Percentiles rank a stretch among this genome's conserved stretches.
Evolutionary conservation across 257 asterid species (phyloP).

Genomic region (Nicotiana undulata): DNA sequence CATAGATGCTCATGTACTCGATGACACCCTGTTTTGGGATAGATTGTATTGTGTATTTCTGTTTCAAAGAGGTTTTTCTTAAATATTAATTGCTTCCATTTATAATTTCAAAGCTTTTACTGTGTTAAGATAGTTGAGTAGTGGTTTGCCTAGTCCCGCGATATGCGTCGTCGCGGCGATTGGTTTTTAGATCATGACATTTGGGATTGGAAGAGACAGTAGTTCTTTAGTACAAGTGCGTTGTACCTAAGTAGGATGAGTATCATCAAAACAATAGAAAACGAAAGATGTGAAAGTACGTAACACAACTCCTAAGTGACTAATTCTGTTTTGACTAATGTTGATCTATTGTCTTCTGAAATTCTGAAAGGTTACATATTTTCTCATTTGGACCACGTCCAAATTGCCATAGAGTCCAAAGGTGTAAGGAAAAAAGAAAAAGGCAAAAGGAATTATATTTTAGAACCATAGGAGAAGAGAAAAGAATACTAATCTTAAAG

Average conservation of each 20-base stretch:
- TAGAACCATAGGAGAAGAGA: slow-evolving; percentile 8
- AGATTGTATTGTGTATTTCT: too few species aligned
- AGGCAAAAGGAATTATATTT: slow-evolving; percentile 12
- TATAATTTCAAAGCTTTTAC: too few species aligned
- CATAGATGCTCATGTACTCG: too few species aligned
- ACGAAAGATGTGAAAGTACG: background rate
- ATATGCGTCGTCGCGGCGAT: too few species aligned
- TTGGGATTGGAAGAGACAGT: too few species aligned
- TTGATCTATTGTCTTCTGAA: background rate
- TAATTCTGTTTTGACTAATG: background rate
- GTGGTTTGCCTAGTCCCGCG: too few species aligned
- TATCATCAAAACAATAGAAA: background rate
- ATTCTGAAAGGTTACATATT: slow-evolving; percentile 14
- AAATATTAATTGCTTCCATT: too few species aligned
- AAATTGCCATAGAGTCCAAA: slow-evolving; percentile 3
- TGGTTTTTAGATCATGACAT: too few species aligned
- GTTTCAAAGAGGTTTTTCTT: too few species aligned
- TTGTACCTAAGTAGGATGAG: background rate
- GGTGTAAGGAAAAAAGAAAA: background rate
- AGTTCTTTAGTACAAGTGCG: too few species aligned
- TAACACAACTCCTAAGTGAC: background rate
- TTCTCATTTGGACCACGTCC: slow-evolving; percentile 27
- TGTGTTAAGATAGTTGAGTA: too few species aligned
- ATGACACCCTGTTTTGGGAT: too few species aligned
- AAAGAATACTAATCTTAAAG: background rate